Conservation (phyloP, 345 rosid genomes). For the Capsella bursapastoris region DNA sequence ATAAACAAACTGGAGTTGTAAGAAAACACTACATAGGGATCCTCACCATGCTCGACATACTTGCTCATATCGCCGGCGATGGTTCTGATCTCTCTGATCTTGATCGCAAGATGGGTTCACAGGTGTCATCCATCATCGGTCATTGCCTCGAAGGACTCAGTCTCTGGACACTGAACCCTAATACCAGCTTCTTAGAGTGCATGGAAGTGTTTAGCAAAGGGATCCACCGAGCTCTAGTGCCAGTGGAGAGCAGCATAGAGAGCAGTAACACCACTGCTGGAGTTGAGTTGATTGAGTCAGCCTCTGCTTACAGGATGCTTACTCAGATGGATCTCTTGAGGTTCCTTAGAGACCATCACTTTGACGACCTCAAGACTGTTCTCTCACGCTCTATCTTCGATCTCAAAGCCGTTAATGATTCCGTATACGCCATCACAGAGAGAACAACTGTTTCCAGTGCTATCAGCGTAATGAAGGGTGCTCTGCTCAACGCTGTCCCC, state of each 20-base stretch:
- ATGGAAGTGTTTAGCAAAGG: conserved; percentile 91
- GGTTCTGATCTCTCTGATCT: conserved; percentile 42
- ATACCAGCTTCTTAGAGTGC: conserved; percentile 67
- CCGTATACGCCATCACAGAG: conserved; percentile 64
- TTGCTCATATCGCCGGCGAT: conserved; percentile 67
- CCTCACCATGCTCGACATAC: conserved; percentile 81
- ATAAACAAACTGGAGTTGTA: conserved; percentile 71
- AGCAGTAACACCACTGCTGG: conserved; percentile 47
- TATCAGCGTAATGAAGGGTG: conserved; percentile 66
- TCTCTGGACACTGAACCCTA: conserved; percentile 80
- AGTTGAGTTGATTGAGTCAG: conserved; percentile 66
- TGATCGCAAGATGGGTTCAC: conserved; percentile 65
- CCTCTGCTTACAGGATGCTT: conserved; percentile 66
- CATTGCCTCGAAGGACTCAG: conserved; percentile 80
- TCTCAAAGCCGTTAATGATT: conserved; percentile 56
- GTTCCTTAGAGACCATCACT: conserved; percentile 54
- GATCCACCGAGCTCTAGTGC: conserved; percentile 82
- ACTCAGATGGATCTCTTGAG: conserved; percentile 80
- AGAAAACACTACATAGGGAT: conserved; percentile 88
- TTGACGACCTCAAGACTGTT: conserved; percentile 47
- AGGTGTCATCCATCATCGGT: conserved; percentile 72
- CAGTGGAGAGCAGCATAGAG: conserved; percentile 57
- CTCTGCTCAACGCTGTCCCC: conserved; percentile 77
- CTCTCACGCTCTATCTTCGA: conserved; percentile 46
- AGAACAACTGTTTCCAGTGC: conserved; percentile 60